Base-by-base conservation (phyloP, 108 stramenopile genomes). In the Cyclotella distinguenda region DNA sequence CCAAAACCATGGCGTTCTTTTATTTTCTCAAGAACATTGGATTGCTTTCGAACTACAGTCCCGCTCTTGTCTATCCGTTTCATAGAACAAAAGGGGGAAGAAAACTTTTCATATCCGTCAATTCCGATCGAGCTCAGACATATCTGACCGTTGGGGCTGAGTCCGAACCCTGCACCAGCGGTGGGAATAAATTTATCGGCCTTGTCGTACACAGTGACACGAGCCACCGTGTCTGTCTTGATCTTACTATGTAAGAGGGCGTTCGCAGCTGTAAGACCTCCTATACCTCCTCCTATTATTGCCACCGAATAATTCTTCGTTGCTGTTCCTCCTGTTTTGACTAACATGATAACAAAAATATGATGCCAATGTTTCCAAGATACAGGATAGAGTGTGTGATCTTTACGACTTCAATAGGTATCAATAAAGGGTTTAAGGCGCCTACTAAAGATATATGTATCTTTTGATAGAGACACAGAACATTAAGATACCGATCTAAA, bases 71-170 rank as follows among this genome's bases (percentile, higher is more conserved):
- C 42, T 21, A 67, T 46, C 32, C 66, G 40, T 25, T 56, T 67
- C 55, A 67, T 57, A 1, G 36, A 26, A 57, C 57, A 33, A 27
- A 67, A 67, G 3, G 66, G 68, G 5, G 46, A 35, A 7, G 22
- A 30, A 40, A 70, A 50, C 0, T 45, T 31, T 4, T 43, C n/a
- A 39, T 36, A 60, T 13, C 34, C 57, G 26, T 70, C 42, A 34
- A 70, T 70, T 16, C 68, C 68, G 35, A 70, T 70, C 28, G 68
- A 70, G 33, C 50, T 30, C 21, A 70, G 42, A 34, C 68, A 70
- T 21, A 70, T 70, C 28, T 70, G 68, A 13, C 68, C 68, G 38
- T 70, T 70, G 31, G 68, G 68, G 30, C 59, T 61, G 13, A 70
- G 49, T 12, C 68, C 68, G 28, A 70, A 70, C 9, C 68, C 68